Evolutionary conservation across 306 rosid species (phyloP), one percentile per base, ranked within the genome.

Genomic region (Arachis hypogaea): DNA sequence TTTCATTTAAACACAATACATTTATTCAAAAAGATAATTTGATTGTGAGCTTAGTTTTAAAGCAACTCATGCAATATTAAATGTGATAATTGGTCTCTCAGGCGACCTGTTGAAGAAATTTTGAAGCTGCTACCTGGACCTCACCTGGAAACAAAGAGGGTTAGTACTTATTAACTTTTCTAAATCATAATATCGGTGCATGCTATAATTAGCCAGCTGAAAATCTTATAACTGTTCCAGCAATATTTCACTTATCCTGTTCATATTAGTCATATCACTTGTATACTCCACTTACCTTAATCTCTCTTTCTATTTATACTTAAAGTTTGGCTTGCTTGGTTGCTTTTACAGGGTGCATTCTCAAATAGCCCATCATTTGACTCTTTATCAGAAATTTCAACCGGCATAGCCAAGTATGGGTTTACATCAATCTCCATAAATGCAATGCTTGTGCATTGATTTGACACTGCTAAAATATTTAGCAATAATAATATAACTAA

Each of bases 81-180:
- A 63, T 68, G 60, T 80, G 28, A 22, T 62, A 4, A 54, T 80
- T 67, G 69, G 72, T 71, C 64, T 50, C 70, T 71, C 80, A 94
- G 97, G 99, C 99, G 97, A 67, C 99, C 97, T 47, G 85, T 94
- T 81, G 99, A 94, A 87, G 99, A 94, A 74, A 87, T 88, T 72
- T 65, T 94, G 92, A 94, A 83, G 89, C 85, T 94, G 66, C 82
- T 94, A 67, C 99, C 99, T 9, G 99, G 99, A 84, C 99, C 99
- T 64, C 99, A 92, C 83, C 86, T 92, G 66, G 97, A 94, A 77
- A 87, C 65, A 40, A 94, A 81, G 77, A 84, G 99, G 85, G 99
- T 89, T 54, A 75, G 94, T 77, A 71, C 70, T 33, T 68, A 57
- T 78, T 72, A 38, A 59, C 22, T 66, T 73, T 54, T 10, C 73